These are phyloP conservation scores for Fusarium newnesense DNA, from an alignment of 2,329 filamentous ascomycete species.

Conservation along the genomic window DNA sequence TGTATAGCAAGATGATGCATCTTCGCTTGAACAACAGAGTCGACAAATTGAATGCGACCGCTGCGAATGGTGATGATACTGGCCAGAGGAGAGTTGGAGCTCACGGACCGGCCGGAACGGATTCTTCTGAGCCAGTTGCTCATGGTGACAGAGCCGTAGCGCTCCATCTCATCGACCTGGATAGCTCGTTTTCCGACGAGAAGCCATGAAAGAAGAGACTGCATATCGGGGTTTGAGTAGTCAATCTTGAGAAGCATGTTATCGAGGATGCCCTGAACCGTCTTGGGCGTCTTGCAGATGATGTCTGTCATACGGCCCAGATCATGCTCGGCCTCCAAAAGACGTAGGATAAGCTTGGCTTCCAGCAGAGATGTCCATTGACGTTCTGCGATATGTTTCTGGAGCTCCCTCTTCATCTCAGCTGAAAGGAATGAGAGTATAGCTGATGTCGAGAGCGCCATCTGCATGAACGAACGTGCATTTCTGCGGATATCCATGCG, in stretches of 20 bases:
- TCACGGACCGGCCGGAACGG: background rate
- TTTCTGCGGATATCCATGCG: background rate
- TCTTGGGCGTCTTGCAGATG: background rate
- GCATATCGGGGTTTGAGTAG: background rate
- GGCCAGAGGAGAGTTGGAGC: background rate
- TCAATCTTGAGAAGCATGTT: background rate
- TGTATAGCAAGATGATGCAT: background rate
- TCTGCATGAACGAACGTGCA: rapidly evolving
- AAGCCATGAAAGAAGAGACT: background rate
- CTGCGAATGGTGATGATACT: background rate
- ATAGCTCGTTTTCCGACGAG: background rate
- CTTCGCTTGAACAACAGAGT: background rate
- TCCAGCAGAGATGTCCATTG: background rate
- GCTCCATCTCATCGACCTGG: background rate
- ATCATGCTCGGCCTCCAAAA: background rate
- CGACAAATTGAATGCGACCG: background rate
- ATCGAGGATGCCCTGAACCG: background rate
- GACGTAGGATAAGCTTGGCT: background rate
- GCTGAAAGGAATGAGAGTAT: background rate
- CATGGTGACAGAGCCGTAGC: background rate
- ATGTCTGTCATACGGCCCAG: background rate
- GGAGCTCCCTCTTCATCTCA: background rate
- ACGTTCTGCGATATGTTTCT: background rate
- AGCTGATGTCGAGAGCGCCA: background rate
- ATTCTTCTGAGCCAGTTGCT: conserved; percentile 3